Evolutionary conservation across 2,329 filamentous ascomycete species (phyloP).

Genomic region (Pseudogymnoascus sp.): DNA sequence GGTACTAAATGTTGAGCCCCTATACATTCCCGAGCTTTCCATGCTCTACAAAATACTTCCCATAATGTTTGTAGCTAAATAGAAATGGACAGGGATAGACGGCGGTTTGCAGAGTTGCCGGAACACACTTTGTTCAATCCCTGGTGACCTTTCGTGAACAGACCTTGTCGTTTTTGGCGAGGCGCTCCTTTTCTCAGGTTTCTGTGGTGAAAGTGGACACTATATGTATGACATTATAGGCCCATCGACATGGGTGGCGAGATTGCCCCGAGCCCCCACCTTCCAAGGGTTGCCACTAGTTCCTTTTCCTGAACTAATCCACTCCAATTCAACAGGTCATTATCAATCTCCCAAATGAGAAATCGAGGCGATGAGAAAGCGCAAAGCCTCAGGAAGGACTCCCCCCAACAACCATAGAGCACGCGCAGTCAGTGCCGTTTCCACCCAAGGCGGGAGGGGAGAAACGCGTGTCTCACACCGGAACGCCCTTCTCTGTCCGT

Average conservation of each 20-base stretch:
- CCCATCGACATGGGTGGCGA: neutral
- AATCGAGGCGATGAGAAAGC: neutral
- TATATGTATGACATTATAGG: slow-evolving; percentile 6
- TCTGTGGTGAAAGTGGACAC: neutral
- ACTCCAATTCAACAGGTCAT: neutral
- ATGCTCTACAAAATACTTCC: neutral
- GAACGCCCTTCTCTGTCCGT: neutral
- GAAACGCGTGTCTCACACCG: neutral
- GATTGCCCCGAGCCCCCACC: slow-evolving; percentile 2
- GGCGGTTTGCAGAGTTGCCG: neutral
- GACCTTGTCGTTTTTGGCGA: neutral
- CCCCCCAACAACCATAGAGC: neutral
- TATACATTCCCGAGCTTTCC: neutral
- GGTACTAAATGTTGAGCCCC: neutral
- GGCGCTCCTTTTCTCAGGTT: neutral
- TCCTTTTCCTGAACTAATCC: neutral
- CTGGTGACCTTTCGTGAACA: neutral
- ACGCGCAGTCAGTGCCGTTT: neutral
- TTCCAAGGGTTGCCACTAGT: neutral
- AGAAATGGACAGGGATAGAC: neutral
- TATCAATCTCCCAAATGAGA: neutral
- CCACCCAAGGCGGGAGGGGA: neutral
- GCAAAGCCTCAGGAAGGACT: neutral
- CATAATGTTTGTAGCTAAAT: neutral
- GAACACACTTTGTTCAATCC: neutral